Evolutionary conservation across 768 basidiomycete species (phyloP), one percentile per base, ranked within the genome.

Genomic region (Stropharia rugosoannulata): DNA sequence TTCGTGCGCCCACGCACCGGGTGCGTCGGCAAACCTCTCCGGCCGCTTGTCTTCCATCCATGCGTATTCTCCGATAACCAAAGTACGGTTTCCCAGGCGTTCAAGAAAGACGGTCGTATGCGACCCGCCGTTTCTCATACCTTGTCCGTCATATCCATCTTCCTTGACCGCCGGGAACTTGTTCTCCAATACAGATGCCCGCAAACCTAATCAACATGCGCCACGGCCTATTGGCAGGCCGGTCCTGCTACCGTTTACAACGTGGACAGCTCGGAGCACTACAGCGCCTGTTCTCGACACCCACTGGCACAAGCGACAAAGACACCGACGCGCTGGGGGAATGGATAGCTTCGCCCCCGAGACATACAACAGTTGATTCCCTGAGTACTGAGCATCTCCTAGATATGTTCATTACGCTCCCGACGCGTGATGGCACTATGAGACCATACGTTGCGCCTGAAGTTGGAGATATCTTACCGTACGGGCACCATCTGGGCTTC

Each of bases 401-500:
- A 16, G 83, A 86, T 64, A 77, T 89, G 40, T 86, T 80, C 63
- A 73, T 84, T 60, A 88, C 88, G 22, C 75, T 89, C n/a, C 86
- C 88, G 2, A 88, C 88, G 5, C 83, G 87, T 61, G 85, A 88
- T 61, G 85, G 85, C 10, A 76, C 78, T 5, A 72, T 72, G 0
- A 69, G 65, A 25, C 72, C 70, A n/a, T 81, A 73, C 59, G 56
- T 64, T 15, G 69, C 70, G 16, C 85, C 85, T 44, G 58, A 65
- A 44, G 60, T 61, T 2, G 74, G 77, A 5, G 59, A 73, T 1
- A 71, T 78, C 2, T 70, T 90, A 27, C 76, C 73, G 5, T 82
- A 79, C 57, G 89, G 87, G 5, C 86, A 89, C 62, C 86, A 89
- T 60, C 78, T 91, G 19, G 84, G 76, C 11, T 90, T 90, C 75